Conservation (phyloP, 192 early-diverging fungal genomes). For the Diversispora eburnea region DNA sequence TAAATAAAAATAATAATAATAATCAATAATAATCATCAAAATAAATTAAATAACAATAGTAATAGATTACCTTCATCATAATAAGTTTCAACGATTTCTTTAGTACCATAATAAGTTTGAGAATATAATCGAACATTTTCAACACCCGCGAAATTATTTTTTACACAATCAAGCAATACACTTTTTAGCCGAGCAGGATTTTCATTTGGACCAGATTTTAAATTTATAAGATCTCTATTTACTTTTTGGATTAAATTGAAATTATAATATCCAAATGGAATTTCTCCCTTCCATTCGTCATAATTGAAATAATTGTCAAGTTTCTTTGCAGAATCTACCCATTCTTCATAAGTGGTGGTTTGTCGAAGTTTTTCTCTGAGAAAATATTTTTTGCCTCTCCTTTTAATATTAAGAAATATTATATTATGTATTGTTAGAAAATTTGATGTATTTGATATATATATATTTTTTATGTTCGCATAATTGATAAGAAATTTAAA, state of each 20-base stretch:
- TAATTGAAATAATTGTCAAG: conserved; percentile 65
- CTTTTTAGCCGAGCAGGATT: conserved; percentile 46
- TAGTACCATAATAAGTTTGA: conserved; percentile 71
- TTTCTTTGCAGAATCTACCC: conserved; percentile 53
- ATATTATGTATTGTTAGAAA: not conserved
- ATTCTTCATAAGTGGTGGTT: conserved; percentile 59
- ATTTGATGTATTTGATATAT: not conserved
- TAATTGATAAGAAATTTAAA: not conserved
- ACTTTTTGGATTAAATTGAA: conserved; percentile 60
- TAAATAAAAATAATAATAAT: not conserved
- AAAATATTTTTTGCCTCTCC: conserved; percentile 51
- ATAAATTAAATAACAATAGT: not conserved
- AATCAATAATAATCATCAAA: not conserved
- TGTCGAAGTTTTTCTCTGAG: conserved; percentile 50
- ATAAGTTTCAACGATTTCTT: conserved; percentile 64
- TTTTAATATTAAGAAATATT: conserved; percentile 11
- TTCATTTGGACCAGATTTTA: conserved; percentile 31
- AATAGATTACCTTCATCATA: conserved; percentile 52
- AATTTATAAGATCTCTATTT: conserved; percentile 41
- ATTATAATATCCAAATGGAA: conserved; percentile 61
- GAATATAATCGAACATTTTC: conserved; percentile 73
- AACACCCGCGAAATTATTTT: conserved; percentile 72
- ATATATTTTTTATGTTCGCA: not conserved
- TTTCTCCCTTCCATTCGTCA: conserved; percentile 65
- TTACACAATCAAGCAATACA: conserved; percentile 58